Evolutionary conservation across 1,284 basidiomycete species (phyloP).

Genomic region (Sporisorium graminicola): DNA sequence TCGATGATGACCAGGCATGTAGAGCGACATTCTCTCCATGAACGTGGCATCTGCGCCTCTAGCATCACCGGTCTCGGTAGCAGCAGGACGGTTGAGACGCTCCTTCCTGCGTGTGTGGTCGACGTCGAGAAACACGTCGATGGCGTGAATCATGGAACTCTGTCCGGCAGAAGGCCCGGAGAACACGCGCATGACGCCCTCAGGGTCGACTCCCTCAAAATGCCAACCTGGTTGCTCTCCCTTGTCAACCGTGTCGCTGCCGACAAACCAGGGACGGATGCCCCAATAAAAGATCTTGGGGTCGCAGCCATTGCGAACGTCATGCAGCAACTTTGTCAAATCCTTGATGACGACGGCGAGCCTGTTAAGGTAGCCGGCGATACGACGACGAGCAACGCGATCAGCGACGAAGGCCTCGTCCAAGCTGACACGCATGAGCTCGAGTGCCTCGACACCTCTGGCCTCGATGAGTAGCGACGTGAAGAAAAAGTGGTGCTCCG

Average conservation of each 20-base stretch:
- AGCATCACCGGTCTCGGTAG: constrained; percentile 14
- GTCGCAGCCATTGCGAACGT: constrained; percentile 80
- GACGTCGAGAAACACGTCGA: constrained; percentile 89
- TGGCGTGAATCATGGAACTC: constrained; percentile 86
- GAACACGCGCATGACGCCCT: constrained; percentile 70
- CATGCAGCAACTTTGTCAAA: constrained; percentile 41
- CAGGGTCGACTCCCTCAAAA: constrained; percentile 81
- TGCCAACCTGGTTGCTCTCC: constrained; percentile 76
- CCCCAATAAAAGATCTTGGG: constrained; percentile 85
- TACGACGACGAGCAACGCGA: constrained; percentile 75
- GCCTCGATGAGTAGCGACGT: constrained; percentile 91
- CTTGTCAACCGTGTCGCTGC: constrained; percentile 76
- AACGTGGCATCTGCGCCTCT: constrained; percentile 58
- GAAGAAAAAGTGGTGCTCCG: constrained; percentile 90
- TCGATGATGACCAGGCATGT: constrained; percentile 75
- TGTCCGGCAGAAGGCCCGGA: constrained; percentile 92
- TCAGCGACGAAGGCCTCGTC: constrained; percentile 94
- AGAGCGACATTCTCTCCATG: constrained; percentile 63
- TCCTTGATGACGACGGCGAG: constrained; percentile 78
- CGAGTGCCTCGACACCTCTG: constrained; percentile 85
- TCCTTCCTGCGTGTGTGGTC: constrained; percentile 73
- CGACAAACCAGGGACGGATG: constrained; percentile 92
- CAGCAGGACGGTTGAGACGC: constrained; percentile 29
- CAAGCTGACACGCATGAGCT: constrained; percentile 86
- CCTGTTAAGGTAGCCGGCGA: constrained; percentile 75